These are phyloP conservation scores for Nicotiana knightiana DNA, from an alignment of 257 asterid species.

Conservation along the genomic window DNA sequence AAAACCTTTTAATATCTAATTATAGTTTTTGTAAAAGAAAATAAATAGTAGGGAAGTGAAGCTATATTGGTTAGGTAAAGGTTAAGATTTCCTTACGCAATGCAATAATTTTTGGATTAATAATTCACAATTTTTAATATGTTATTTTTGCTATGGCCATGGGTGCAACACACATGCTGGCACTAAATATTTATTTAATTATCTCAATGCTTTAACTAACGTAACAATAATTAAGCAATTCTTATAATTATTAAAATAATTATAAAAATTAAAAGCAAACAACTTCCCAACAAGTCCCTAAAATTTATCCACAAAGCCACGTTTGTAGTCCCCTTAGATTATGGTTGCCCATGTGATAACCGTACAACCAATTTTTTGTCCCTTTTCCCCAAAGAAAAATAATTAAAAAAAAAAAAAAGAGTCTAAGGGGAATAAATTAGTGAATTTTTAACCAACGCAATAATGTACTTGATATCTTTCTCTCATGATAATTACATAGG, in stretches of 20 bases:
- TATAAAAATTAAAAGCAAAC: constrained; percentile 7
- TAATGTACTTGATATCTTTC: neutral
- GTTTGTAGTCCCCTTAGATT: constrained; percentile 25
- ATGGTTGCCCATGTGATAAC: constrained; percentile 37
- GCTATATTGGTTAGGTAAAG: constrained; percentile 1
- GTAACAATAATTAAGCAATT: neutral
- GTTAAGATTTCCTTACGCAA: neutral
- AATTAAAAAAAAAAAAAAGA: neutral
- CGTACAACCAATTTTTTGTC: constrained; percentile 37
- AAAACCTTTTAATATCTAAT: neutral
- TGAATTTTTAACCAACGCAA: neutral
- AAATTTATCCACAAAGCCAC: constrained; percentile 17
- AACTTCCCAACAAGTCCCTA: constrained; percentile 23
- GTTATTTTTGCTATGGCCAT: neutral
- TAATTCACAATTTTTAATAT: neutral
- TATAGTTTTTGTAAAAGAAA: too few relatives aligned
- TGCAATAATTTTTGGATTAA: neutral
- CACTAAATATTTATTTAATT: constrained; percentile 13
- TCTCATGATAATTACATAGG: too few relatives aligned
- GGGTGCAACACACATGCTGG: constrained; percentile 23
- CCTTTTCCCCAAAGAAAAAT: neutral
- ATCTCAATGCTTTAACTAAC: neutral
- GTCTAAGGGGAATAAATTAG: neutral
- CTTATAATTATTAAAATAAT: neutral
- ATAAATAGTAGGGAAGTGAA: neutral